Evolutionary conservation across 768 basidiomycete species (phyloP).

Genomic region (Boletus rubropictus): DNA sequence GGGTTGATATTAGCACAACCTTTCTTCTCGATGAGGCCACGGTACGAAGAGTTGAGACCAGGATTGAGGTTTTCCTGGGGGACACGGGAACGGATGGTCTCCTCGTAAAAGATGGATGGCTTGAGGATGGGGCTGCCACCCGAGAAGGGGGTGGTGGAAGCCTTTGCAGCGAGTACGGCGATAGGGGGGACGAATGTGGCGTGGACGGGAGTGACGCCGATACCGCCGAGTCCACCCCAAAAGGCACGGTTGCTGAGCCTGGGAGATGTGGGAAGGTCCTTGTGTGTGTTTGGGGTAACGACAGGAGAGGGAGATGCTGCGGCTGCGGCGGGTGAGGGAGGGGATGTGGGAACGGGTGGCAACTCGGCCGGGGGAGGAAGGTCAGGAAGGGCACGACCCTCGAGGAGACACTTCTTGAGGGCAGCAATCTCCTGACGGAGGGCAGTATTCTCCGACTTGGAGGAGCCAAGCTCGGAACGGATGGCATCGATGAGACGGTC

Average conservation of each 20-base stretch:
- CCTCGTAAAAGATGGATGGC: slow-evolving; percentile 29
- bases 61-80: slow-evolving; percentile 27
- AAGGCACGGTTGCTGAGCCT: slow-evolving; percentile 49
- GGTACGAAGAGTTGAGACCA: slow-evolving; percentile 18
- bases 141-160: slow-evolving; percentile 9
- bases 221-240: slow-evolving; percentile 75
- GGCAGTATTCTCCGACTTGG: slow-evolving; percentile 76
- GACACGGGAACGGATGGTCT: slow-evolving; percentile 20
- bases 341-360: slow-evolving; percentile 34
- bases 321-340: slow-evolving; percentile 31
- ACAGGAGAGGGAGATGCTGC: slow-evolving; percentile 25
- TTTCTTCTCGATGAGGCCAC: slow-evolving; percentile 28
- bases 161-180: slow-evolving; percentile 29
- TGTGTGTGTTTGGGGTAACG: slow-evolving; percentile 67
- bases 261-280: slow-evolving; percentile 66
- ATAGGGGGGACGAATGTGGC: slow-evolving; percentile 76
- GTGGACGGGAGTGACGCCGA: slow-evolving; percentile 80
- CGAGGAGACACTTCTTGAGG: slow-evolving; percentile 70
- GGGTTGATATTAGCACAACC: slow-evolving; percentile 28
- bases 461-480: slow-evolving; percentile 73
- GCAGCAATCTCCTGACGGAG: slow-evolving; percentile 70
- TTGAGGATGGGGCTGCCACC: slow-evolving; percentile 28
- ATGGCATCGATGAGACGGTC: slow-evolving; percentile 88
- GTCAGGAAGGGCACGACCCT: slow-evolving; percentile 48
- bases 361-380: slow-evolving; percentile 45